These are phyloP conservation scores for Saccharomyces mikatae DNA, from an alignment of 805 yeast species.

Conservation along the genomic window DNA sequence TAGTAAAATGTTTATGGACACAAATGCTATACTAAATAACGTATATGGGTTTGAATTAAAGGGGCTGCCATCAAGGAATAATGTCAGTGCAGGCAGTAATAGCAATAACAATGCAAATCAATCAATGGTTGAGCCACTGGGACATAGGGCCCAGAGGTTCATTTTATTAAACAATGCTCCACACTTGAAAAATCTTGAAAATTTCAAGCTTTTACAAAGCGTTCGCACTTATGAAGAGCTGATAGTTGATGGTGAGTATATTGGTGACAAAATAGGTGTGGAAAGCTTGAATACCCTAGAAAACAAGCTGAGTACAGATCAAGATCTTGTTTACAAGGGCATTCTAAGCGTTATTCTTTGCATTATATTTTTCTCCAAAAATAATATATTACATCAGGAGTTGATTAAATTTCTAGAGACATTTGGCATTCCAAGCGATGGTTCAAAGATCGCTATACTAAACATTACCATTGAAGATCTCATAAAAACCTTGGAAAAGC, in stretches of 20 bases:
- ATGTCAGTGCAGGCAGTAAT: neutral
- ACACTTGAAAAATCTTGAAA: conserved; percentile 7
- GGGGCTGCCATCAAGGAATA: conserved; percentile 14
- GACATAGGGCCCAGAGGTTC: conserved; percentile 16
- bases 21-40: conserved; percentile 18
- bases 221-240: conserved; percentile 8
- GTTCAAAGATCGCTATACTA: conserved; percentile 21
- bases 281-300: conserved; percentile 9
- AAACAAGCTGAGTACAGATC: conserved; percentile 13
- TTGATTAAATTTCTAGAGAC: conserved; percentile 9
- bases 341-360: conserved; percentile 15
- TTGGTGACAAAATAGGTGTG: conserved; percentile 13
- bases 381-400: conserved; percentile 24
- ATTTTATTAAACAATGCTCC: conserved; percentile 18
- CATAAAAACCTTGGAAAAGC: conserved; percentile 14
- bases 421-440: conserved; percentile 26
- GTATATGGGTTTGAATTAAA: conserved; percentile 22
- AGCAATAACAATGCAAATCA: neutral
- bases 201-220: conserved; percentile 12
- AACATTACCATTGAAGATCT: conserved; percentile 18
- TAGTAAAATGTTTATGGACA: conserved; percentile 6
- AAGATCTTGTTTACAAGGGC: conserved; percentile 19
- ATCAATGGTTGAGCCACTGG: conserved; percentile 2
- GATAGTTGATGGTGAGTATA: conserved; percentile 14
- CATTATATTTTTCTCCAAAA: conserved; percentile 22